A percentile compares a stretch with the other conserved stretches of the same genome.
Conservation (phyloP, 257 asterid species). For the Verbena officinalis region DNA sequence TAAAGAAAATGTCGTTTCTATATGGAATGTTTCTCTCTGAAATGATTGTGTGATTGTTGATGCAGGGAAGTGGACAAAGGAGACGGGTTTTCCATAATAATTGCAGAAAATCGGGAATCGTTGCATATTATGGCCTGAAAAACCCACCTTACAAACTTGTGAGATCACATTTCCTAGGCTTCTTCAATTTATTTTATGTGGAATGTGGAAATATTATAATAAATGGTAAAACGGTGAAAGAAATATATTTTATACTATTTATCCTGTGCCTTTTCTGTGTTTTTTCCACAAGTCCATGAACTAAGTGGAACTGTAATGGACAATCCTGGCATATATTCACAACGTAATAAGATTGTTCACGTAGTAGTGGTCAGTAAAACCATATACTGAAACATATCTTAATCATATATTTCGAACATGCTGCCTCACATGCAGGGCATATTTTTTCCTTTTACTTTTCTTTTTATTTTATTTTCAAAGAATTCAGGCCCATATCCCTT, state of each 20-base stretch:
- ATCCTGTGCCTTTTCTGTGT: constrained; percentile 11
- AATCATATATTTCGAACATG: too few species aligned
- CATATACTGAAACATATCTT: background rate
- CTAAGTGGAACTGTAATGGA: background rate
- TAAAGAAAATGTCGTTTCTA: background rate
- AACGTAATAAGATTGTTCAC: background rate
- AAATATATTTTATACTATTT: background rate
- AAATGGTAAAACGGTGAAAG: background rate
- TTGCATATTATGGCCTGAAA: constrained; percentile 79
- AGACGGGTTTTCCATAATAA: constrained; percentile 21
- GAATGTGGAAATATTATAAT: background rate
- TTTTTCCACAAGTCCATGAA: background rate
- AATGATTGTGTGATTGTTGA: constrained; percentile 19
- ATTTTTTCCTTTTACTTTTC: too few species aligned
- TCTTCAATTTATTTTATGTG: background rate
- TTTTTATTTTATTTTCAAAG: too few species aligned
- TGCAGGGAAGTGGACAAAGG: constrained; percentile 57
- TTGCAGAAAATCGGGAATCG: constrained; percentile 38
- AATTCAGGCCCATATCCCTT: too few species aligned
- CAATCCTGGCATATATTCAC: background rate
- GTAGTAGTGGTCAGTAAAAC: background rate
- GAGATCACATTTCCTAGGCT: constrained; percentile 32
- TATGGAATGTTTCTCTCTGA: constrained; percentile 10
- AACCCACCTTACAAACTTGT: constrained; percentile 83
- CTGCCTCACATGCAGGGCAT: too few species aligned